Percentiles rank a stretch among this genome's conserved stretches.
phyloP scores from a whole-genome alignment of 2,329 filamentous ascomycete species.

The Arthrobotrys entomopaga region DNA sequence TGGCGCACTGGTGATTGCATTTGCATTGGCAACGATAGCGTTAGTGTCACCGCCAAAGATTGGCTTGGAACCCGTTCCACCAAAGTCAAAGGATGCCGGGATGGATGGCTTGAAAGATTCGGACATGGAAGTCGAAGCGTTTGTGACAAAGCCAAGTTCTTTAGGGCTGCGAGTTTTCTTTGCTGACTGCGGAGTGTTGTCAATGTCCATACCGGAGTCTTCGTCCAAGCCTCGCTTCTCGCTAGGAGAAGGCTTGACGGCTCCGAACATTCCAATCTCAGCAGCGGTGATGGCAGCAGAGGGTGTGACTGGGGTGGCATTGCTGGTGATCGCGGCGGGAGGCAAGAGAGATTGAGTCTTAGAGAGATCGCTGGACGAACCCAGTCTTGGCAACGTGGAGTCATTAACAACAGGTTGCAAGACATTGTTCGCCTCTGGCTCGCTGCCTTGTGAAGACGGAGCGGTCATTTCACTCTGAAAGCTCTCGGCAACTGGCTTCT shows the following conservation, averaged over 20 bases:
- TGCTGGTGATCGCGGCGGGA: constrained; percentile 33
- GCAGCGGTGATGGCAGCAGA: constrained; percentile 42
- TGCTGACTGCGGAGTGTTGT: constrained; percentile 50
- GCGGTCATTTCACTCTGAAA: constrained; percentile 31
- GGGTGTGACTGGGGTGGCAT: constrained; percentile 32
- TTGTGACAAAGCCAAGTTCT: constrained; percentile 33
- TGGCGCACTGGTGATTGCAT: constrained; percentile 6
- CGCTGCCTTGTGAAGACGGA: constrained; percentile 27
- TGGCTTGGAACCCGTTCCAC: constrained; percentile 35
- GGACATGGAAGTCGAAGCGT: constrained; percentile 32
- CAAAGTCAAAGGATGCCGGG: constrained; percentile 46
- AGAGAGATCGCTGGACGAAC: constrained; percentile 31
- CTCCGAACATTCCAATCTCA: constrained; percentile 53
- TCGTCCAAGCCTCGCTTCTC: constrained; percentile 47
- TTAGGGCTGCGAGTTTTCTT: constrained; percentile 46
- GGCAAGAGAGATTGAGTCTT: constrained; percentile 43
- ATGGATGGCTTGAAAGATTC: constrained; percentile 45
- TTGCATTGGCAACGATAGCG: constrained; percentile 26
- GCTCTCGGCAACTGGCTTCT: constrained; percentile 14
- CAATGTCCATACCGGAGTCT: constrained; percentile 53
- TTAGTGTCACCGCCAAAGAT: constrained; percentile 37
- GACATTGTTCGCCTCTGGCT: constrained; percentile 39
- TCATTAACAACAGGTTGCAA: constrained; percentile 51
- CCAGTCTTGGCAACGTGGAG: constrained; percentile 40
- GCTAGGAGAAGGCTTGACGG: constrained; percentile 45